These are phyloP conservation scores for Cystoderma amianthinum DNA, from an alignment of 768 basidiomycete genomes.

Conservation along the genomic window DNA sequence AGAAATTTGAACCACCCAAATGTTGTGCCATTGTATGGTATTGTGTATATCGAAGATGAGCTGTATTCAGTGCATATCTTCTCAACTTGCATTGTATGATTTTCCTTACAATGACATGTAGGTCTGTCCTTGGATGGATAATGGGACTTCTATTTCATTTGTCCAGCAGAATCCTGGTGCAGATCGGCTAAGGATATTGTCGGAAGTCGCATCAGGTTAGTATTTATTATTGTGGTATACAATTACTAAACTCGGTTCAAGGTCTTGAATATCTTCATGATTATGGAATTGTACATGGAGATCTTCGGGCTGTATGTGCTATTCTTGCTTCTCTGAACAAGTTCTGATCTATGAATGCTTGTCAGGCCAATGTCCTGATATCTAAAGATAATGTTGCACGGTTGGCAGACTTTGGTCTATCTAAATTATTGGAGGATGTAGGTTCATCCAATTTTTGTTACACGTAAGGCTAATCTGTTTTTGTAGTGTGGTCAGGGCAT, in stretches of 20 bases:
- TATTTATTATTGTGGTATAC: background rate
- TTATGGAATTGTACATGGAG: conserved; percentile 30
- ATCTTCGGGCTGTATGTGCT: conserved; percentile 29
- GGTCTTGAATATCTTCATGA: conserved; percentile 34
- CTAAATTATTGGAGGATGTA: conserved; percentile 30
- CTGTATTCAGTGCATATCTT: conserved; percentile 22
- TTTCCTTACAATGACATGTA: conserved; percentile 9
- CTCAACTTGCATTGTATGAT: background rate
- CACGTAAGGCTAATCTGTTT: background rate
- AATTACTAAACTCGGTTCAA: conserved; percentile 7
- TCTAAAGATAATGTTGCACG: conserved; percentile 27
- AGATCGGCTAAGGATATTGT: conserved; percentile 29
- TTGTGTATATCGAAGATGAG: conserved; percentile 23
- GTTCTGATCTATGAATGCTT: background rate
- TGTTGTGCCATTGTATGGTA: conserved; percentile 30
- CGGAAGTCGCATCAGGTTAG: conserved; percentile 29
- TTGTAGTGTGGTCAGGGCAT: conserved; percentile 20
- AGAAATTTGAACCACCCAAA: conserved; percentile 31
- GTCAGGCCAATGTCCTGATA: conserved; percentile 38
- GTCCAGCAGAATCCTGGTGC: conserved; percentile 19
- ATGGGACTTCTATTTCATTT: conserved; percentile 30
- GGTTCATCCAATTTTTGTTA: conserved; percentile 3
- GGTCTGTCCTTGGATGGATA: conserved; percentile 41
- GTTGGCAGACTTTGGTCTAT: conserved; percentile 40
- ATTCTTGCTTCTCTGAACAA: background rate